These are phyloP conservation scores for Apiotrichum veenhuisii DNA, from an alignment of 1,284 basidiomycete genomes.

Conservation along the genomic window DNA sequence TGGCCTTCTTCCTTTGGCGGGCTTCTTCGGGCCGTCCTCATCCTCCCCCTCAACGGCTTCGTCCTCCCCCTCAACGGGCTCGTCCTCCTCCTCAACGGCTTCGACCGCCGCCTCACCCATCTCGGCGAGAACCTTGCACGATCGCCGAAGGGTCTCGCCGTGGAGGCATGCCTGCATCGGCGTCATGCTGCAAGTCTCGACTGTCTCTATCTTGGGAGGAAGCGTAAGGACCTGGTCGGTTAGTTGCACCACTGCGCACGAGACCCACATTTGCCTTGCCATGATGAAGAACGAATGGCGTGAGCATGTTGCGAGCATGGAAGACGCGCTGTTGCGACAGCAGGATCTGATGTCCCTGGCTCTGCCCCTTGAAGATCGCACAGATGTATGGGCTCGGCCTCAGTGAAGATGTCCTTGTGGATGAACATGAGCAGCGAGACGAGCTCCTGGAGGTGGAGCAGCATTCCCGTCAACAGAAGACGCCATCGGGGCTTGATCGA, in stretches of 20 bases:
- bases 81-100: conserved; percentile 34
- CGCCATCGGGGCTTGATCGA: conserved; percentile 84
- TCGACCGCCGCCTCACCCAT: conserved; percentile 58
- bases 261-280: conserved; percentile 77
- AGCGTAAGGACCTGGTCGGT: conserved; percentile 77
- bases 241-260: not conserved
- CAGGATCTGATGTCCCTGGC: conserved; percentile 60
- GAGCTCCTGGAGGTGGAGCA: conserved; percentile 81
- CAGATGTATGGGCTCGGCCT: conserved; percentile 70
- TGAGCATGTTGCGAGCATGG: conserved; percentile 98
- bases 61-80: too few relatives aligned
- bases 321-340: conserved; percentile 87
- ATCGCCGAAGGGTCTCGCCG: conserved; percentile 74
- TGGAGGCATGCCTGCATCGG: conserved; percentile 78
- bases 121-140: conserved; percentile 66
- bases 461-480: conserved; percentile 90
- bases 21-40: conserved; percentile 40
- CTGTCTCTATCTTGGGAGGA: conserved; percentile 84
- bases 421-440: conserved; percentile 99
- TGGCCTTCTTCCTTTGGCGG: conserved; percentile 61
- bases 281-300: conserved; percentile 91
- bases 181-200: conserved; percentile 94
- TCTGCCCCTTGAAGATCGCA: conserved; percentile 95
- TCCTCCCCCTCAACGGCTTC: too few relatives aligned
- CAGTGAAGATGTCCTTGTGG: conserved; percentile 81